Evolutionary conservation across 1,284 basidiomycete genomes (phyloP), one percentile per base, ranked within the genome.

Genomic region (Trametes pubescens): DNA sequence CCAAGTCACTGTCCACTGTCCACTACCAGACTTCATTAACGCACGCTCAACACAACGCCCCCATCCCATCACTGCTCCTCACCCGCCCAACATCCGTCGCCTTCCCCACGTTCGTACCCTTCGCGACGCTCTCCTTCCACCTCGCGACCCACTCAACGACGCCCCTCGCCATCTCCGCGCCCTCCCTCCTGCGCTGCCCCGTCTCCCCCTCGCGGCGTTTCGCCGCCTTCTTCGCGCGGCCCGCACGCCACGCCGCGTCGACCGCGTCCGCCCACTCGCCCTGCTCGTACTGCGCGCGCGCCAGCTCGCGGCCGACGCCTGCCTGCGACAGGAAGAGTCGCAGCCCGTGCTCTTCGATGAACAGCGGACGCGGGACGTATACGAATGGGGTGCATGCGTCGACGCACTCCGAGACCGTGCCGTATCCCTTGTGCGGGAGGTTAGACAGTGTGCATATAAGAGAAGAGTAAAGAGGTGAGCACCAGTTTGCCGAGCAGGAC

Each of bases 401-500:
- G 13, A 90, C 84, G 69, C 87, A 89, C 72, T 91, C 89, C 0
- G 89, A 84, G n/a, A 89, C 88, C 2, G 88, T 88, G 24, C 89
- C 89, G 71, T 90, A 91, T 40, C 89, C 89, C 87, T 89, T 63
- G 34, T 13, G n/a, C 6, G 32, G 14, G 65, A 37, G 18, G 57
- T 24, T 21, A 53, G 26, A 24, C 18, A 18, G 1, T 7, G 22
- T 37, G 18, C 18, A n/a, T n/a, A 35, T 16, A 44, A 35, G 49
- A 60, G 29, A 18, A 14, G n/a, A 13, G 44, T 21, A 1, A 26
- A 48, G 8, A 47, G n/a, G 43, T 51, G 76, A 83, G 62, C 62
- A 88, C 87, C 70, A 94, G 76, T 76, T 93, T 94, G 26, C 91
- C 91, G 37, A 94, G 79, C 13, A 93, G 78, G n/a, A 91, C 90